Conservation (phyloP, 305 asterid species). For the Fraxinus nigra region DNA sequence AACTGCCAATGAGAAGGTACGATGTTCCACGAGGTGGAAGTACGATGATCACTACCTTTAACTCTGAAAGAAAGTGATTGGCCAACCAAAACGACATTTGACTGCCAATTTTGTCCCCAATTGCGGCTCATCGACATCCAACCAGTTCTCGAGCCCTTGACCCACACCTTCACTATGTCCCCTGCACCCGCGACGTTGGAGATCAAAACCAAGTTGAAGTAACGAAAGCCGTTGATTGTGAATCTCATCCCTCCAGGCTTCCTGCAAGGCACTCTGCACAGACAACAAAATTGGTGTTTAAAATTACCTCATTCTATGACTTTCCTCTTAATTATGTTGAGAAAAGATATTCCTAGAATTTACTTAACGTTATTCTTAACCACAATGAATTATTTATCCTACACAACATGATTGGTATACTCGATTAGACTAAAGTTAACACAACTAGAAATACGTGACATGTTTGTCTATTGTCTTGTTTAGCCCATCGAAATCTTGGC, state of each 20-base stretch:
- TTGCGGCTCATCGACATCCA: conserved; percentile 67
- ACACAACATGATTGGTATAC: background rate
- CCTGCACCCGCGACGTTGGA: conserved; percentile 81
- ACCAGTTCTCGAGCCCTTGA: conserved; percentile 55
- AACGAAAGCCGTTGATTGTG: conserved; percentile 58
- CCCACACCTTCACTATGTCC: conserved; percentile 50
- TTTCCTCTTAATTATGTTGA: background rate
- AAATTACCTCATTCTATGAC: background rate
- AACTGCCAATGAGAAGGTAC: conserved; percentile 70
- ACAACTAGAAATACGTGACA: background rate
- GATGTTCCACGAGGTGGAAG: conserved; percentile 64
- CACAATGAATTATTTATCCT: background rate
- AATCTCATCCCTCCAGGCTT: conserved; percentile 70
- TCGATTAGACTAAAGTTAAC: background rate
- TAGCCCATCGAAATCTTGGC: background rate
- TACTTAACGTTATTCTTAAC: background rate
- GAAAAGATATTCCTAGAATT: background rate
- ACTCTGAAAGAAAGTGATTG: conserved; percentile 70
- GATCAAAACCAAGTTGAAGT: conserved; percentile 65
- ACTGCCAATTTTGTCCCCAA: conserved; percentile 87
- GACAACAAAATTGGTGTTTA: background rate
- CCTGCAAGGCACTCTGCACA: conserved; percentile 58
- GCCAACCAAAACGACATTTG: conserved; percentile 39
- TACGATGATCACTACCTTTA: conserved; percentile 54
- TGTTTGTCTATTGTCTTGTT: background rate